These are phyloP conservation scores for Amylocystis lapponica DNA, from an alignment of 768 basidiomycete genomes.

Conservation along the genomic window DNA sequence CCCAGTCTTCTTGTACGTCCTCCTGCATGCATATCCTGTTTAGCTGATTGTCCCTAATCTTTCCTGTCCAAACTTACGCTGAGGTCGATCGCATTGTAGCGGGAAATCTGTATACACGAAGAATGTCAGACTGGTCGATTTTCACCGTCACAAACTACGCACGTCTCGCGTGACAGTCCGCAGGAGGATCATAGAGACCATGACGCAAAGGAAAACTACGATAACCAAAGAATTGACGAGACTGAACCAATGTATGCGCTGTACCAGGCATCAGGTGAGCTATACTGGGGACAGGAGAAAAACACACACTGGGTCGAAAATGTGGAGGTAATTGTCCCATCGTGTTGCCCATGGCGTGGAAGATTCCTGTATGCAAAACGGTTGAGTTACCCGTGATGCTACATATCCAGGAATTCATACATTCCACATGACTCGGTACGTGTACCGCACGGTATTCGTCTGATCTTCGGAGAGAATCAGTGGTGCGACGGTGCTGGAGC, in stretches of 20 bases:
- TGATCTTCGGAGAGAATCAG: slow-evolving; percentile 57
- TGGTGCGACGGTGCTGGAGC: slow-evolving; percentile 41
- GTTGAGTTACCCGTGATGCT: neutral
- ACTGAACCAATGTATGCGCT: slow-evolving; percentile 92
- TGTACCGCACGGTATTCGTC: slow-evolving; percentile 68
- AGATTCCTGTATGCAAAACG: slow-evolving; percentile 52
- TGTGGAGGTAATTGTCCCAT: slow-evolving; percentile 95
- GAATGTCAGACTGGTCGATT: neutral
- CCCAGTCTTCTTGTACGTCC: slow-evolving; percentile 96
- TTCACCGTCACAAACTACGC: slow-evolving; percentile 20
- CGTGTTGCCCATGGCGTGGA: slow-evolving; percentile 89
- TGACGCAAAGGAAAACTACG: slow-evolving; percentile 82
- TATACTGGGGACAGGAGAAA: neutral
- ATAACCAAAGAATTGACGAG: slow-evolving; percentile 91
- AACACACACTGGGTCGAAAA: slow-evolving; percentile 63
- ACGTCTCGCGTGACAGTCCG: slow-evolving; percentile 88
- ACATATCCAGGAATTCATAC: slow-evolving; percentile 34
- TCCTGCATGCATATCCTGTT: slow-evolving; percentile 50
- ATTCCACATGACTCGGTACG: slow-evolving; percentile 85
- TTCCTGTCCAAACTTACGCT: slow-evolving; percentile 45
- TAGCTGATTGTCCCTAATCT: neutral
- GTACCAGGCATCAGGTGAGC: neutral
- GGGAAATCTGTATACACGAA: slow-evolving; percentile 52
- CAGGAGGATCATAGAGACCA: slow-evolving; percentile 89
- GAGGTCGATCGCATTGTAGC: slow-evolving; percentile 94